Conservation (phyloP, 768 basidiomycete species). For the Harrya chromipes region DNA sequence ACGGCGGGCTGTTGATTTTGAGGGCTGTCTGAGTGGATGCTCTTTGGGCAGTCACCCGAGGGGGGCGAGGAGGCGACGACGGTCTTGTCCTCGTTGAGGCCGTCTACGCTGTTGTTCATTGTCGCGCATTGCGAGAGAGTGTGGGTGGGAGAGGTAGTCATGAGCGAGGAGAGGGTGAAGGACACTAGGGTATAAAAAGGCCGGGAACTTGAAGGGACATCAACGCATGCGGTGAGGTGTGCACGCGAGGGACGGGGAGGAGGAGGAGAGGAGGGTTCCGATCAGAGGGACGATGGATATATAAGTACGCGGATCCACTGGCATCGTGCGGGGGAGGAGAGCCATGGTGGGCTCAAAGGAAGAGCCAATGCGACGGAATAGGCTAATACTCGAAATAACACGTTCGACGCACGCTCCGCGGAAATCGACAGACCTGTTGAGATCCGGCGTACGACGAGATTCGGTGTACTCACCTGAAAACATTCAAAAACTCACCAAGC, state of each 20-base stretch:
- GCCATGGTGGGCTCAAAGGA: not conserved
- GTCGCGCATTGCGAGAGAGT: conserved; percentile 33
- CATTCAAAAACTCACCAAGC: no score
- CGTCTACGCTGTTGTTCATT: conserved; percentile 27
- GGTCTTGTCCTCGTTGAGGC: conserved; percentile 24
- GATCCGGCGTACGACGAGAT: conserved; percentile 21
- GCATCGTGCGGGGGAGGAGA: conserved; percentile 26
- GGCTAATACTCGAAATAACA: conserved; percentile 22
- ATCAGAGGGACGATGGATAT: conserved; percentile 18
- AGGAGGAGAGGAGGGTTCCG: not conserved
- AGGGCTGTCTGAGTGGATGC: not conserved
- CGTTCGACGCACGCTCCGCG: conserved; percentile 26
- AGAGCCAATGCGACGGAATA: conserved; percentile 21
- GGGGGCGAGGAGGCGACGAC: conserved; percentile 1
- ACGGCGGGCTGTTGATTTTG: conserved; percentile 26
- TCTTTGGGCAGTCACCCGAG: not conserved
- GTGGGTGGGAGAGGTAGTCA: conserved; percentile 27
- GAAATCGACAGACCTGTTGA: conserved; percentile 30
- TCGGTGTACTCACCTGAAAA: no score
- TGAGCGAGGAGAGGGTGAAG: conserved; percentile 15
- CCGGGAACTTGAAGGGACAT: conserved; percentile 14
- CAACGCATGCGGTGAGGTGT: conserved; percentile 6
- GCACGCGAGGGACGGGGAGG: conserved; percentile 13
- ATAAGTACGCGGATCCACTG: no score
- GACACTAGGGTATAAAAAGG: conserved; percentile 15